Conservation (phyloP, 2,329 filamentous ascomycete genomes). For the Onygenales sp. region DNA sequence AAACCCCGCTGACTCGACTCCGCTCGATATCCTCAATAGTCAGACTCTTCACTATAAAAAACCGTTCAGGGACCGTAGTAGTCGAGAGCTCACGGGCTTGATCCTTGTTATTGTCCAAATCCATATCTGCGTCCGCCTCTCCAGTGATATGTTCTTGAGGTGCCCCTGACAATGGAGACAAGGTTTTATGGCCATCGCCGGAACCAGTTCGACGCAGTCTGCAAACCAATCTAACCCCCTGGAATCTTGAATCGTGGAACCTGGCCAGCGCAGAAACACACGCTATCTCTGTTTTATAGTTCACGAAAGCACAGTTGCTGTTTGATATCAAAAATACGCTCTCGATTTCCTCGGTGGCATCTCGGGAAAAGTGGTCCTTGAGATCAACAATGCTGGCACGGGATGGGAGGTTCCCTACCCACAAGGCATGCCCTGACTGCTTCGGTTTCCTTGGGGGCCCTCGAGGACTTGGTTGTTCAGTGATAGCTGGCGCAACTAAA, state of each 20-base stretch:
- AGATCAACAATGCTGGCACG: constrained; percentile 71
- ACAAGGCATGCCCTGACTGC: constrained; percentile 76
- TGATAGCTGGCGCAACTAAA: constrained; percentile 3
- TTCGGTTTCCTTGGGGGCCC: constrained; percentile 59
- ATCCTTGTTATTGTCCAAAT: background rate
- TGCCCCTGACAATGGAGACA: constrained; percentile 24
- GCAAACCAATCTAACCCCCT: constrained; percentile 77
- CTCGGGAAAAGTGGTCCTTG: constrained; percentile 83
- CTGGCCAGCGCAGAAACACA: constrained; percentile 70
- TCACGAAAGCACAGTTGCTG: constrained; percentile 95
- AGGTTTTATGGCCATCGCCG: constrained; percentile 47
- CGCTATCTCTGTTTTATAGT: constrained; percentile 72
- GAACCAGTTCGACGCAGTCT: constrained; percentile 52
- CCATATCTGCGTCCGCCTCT: background rate
- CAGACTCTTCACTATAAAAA: constrained; percentile 87
- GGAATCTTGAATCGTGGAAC: constrained; percentile 84
- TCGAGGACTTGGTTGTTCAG: constrained; percentile 36
- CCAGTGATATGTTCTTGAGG: background rate
- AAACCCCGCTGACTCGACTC: constrained; percentile 78
- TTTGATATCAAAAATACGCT: constrained; percentile 92
- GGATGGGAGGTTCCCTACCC: constrained; percentile 89
- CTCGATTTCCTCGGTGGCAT: constrained; percentile 65
- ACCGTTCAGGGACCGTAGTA: constrained; percentile 55
- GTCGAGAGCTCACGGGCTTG: background rate
- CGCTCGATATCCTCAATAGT: constrained; percentile 83